Evolutionary conservation across 2,329 filamentous ascomycete species (phyloP), one percentile per base, ranked within the genome.

Genomic region (Parastagonospora nodorum): DNA sequence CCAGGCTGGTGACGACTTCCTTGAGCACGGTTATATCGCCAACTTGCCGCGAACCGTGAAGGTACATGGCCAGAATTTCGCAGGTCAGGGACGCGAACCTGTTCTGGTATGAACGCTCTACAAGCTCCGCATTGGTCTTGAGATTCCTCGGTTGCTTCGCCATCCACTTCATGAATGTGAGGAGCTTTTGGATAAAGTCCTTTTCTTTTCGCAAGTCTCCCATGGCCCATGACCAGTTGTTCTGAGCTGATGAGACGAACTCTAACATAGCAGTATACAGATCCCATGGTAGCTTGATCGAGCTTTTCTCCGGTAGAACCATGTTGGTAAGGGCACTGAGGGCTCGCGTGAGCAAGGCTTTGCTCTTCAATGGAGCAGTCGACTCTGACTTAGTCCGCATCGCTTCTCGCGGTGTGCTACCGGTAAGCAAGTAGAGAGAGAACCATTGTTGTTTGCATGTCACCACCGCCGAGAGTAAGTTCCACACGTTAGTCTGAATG

Each of bases 201-300:
- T 83, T 81, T 63, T 96, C 89, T 51, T 87, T 87, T 54, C 88
- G 85, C 31, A 96, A 78, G 33, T 88, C 86, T 49, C 90, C 88
- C 49, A 95, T 92, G 1, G 91, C 92, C 90, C 93, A 96, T 1
- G 92, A 89, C 93, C 93, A 97, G 68, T 92, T 90, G 71, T 96
- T 94, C 68, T 97, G 92, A 4, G 93, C 90, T 2, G 89, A 86
- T 2, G 90, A 86, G 32, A 97, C 85, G 70, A 97, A 97, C 63
- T 93, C 87, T 12, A 99, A 80, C 62, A 97, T 86, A 1, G 89
- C 85, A 16, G 92, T 77, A 4, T 87, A 84, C 55, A 91, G 84
- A 12, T 61, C 56, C 66, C 65, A 69, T 5, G 65, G 52, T 9
- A 64, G 31, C 5, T 44, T 42, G 16, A 27, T 40, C 11, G 45